Base-by-base conservation (phyloP, 1,284 basidiomycete genomes). In the Anthracocystis setariae region DNA sequence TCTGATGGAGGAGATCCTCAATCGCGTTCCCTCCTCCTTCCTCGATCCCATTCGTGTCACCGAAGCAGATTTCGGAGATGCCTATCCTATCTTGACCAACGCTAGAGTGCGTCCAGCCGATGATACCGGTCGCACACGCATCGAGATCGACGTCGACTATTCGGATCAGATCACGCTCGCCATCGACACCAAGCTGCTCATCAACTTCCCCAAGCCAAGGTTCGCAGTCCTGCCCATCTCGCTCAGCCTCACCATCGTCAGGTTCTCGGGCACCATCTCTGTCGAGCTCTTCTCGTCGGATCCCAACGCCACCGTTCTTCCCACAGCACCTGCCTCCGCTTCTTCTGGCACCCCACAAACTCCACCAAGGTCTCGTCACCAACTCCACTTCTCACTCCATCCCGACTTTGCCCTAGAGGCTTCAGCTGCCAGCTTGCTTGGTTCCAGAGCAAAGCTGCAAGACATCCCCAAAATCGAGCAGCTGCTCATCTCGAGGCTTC, bases 401-500 rank as follows among this genome's bases (percentile, higher is more conserved):
- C 87, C 87, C 2, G 87, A 88, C 76, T 88, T 88, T 68, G 84
- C 85, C 18, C 84, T 88, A 35, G 85, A 86, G 45, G 83, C 87
- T 35, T 85, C 85, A 35, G 86, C 86, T 0, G 85, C 85, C 3
- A 86, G 85, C 46, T 79, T 88, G 17, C 81, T 88, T 3, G 87
- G 87, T 5, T 85, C 85, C 18, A 76, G 87, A 49, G 87, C 87
- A 5, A 88, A 87, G 77, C 80, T 88, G 18, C 86, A 88, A 66
- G 87, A 88, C 70, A 85, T 88, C 2, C 87, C 87, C 10, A 88
- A 88, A 75, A 85, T 88, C 39, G 87, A 88, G 66, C 87, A 88
- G 73, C 83, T 88, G 27, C 83, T 88, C 50, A 73, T 86, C 2
- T 84, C 85, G 4, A 83, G 87, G 3, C 73, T 88, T 0, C 82